phyloP scores from a whole-genome alignment of 306 rosid species.

The Cicer cuneatum region DNA sequence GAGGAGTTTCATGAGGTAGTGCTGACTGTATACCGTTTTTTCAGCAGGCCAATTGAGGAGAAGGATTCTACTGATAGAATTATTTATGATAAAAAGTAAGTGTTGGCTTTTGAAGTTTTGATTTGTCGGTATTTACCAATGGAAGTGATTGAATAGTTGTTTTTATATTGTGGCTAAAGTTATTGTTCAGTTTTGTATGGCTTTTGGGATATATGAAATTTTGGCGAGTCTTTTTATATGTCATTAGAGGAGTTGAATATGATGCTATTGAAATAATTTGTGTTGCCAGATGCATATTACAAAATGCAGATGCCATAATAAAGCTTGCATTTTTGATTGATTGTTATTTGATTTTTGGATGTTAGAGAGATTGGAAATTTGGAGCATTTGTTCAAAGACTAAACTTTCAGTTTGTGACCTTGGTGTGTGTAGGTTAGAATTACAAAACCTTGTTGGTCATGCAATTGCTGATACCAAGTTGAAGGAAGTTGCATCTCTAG shows the following conservation, averaged over 20 bases:
- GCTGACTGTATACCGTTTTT: slow-evolving; percentile 39
- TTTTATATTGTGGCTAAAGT: slow-evolving; percentile 1
- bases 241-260: slow-evolving; percentile 30
- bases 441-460: slow-evolving; percentile 72
- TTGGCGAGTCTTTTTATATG: neutral
- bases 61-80: slow-evolving; percentile 45
- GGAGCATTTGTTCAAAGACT: slow-evolving; percentile 31
- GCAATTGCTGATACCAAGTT: slow-evolving; percentile 65
- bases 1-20: slow-evolving; percentile 89
- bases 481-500: slow-evolving; percentile 70
- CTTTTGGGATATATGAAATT: neutral
- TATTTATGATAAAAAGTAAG: slow-evolving; percentile 60
- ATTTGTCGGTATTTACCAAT: slow-evolving; percentile 8
- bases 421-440: slow-evolving; percentile 67
- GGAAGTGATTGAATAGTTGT: slow-evolving; percentile 25
- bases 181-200: slow-evolving; percentile 1
- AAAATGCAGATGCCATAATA: slow-evolving; percentile 27
- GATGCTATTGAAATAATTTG: slow-evolving; percentile 28
- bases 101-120: slow-evolving; percentile 31
- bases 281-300: slow-evolving; percentile 22
- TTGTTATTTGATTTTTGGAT: slow-evolving; percentile 33
- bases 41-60: slow-evolving; percentile 46
- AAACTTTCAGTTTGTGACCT: slow-evolving; percentile 25
- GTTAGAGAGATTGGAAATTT: slow-evolving; percentile 25
- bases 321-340: slow-evolving; percentile 28